Percentiles rank a stretch among this genome's conserved stretches.
Conservation (phyloP, 1,284 basidiomycete species). For the Trametes hirsuta region DNA sequence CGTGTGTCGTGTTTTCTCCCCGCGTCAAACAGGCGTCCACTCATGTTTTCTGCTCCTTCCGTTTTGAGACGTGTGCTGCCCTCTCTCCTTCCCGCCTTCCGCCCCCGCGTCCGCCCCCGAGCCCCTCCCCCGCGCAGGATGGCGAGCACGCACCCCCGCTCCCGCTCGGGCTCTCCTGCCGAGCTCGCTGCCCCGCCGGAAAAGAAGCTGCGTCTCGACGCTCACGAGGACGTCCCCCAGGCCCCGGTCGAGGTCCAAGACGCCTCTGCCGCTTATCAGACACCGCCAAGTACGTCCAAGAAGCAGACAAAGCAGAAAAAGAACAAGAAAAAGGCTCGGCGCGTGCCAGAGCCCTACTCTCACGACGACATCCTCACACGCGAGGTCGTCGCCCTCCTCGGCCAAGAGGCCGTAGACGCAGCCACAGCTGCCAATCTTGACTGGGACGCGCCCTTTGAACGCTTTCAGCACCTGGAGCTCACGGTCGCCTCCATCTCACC, state of each 20-base stretch:
- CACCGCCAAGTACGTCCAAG: conserved; percentile 23
- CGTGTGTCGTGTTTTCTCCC: conserved; percentile 21
- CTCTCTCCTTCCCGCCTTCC: too few species aligned
- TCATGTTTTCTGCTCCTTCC: conserved; percentile 9
- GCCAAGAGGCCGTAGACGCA: conserved; percentile 56
- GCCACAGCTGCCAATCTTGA: conserved; percentile 54
- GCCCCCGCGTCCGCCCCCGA: neutral
- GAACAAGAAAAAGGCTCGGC: conserved; percentile 32
- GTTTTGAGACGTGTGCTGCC: neutral
- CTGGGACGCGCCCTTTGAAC: conserved; percentile 62
- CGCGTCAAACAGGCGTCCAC: neutral
- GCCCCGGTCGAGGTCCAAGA: neutral
- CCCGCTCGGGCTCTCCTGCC: conserved; percentile 11
- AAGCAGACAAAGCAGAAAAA: conserved; percentile 27
- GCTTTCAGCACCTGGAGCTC: conserved; percentile 67
- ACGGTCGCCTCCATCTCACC: conserved; percentile 59
- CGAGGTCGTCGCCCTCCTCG: conserved; percentile 74
- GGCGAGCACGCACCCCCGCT: conserved; percentile 18
- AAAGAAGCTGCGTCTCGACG: conserved; percentile 46
- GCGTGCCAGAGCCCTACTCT: conserved; percentile 65
- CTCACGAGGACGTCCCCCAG: neutral
- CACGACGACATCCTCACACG: conserved; percentile 76
- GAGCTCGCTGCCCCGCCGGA: conserved; percentile 22
- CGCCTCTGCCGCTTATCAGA: conserved; percentile 7
- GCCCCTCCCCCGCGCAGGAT: conserved; percentile 1